Evolutionary conservation across 2,329 filamentous ascomycete species (phyloP), one percentile per base, ranked within the genome.

Genomic region (Colletotrichum spinosum): DNA sequence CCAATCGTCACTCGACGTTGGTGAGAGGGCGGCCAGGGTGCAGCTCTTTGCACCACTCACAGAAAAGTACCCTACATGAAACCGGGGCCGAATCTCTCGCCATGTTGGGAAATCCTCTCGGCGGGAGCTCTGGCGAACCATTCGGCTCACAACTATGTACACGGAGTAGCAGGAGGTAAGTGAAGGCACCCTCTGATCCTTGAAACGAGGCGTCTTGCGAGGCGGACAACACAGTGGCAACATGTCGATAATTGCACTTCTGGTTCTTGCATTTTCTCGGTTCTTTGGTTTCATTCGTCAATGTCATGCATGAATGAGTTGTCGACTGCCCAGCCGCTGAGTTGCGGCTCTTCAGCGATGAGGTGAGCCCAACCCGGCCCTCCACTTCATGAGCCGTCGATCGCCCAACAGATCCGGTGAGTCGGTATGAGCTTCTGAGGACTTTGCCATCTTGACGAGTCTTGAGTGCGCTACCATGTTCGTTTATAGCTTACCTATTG

Each of bases 31-130:
- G 6, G 25, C 48, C 11, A 44, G 25, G 25, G 13, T 7, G 7
- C n/a, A 25, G 25, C 25, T 25, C 25, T 25, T 25, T 25, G 12
- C 35, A 15, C 51, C 58, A 55, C 10, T 61, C 58, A 55, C 17
- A 11, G 44, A 2, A 50, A 61, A 61, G 51, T 50, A 61, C 58
- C 33, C 11, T 61, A 45, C 58, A 61, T 49, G 37, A 48, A n/a
- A 1, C 12, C 49, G 17, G 35, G 58, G 37, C 13, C 38, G 9
- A 42, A 33, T 8, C 15, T 33, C 34, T 48, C 41, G 15, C 37
- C 35, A 37, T 11, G 34, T 17, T 8, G n/a, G 2, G 10, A 9
- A 11, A 8, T 42, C 8, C 9, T 37, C 12, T 37, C 38, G 49
- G 50, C 44, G 57, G 3, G 25, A 25, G 25, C 25, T 25, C 44